These are phyloP conservation scores for Fusarium staphyleae DNA, from an alignment of 2,329 filamentous ascomycete genomes.

Conservation along the genomic window DNA sequence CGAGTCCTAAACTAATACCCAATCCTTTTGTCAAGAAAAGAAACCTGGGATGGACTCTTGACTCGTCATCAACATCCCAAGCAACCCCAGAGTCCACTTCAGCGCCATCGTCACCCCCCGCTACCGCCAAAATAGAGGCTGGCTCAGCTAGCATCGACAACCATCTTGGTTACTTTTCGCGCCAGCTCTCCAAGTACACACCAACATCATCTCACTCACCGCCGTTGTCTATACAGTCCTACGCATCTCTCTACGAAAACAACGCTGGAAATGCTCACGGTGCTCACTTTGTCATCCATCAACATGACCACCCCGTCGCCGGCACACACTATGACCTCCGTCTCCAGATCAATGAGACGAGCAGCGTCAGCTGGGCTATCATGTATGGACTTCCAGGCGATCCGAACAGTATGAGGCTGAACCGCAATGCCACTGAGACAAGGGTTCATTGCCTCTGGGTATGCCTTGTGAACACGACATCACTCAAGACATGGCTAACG, in stretches of 20 bases:
- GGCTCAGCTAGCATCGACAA: constrained; percentile 48
- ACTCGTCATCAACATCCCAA: constrained; percentile 16
- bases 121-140: constrained; percentile 51
- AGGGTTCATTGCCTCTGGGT: constrained; percentile 67
- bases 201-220: constrained; percentile 40
- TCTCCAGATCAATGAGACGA: constrained; percentile 72
- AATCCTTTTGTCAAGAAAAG: constrained; percentile 58
- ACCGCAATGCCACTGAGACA: constrained; percentile 68
- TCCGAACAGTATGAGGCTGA: constrained; percentile 60
- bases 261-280: constrained; percentile 45
- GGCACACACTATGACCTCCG: constrained; percentile 74
- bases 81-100: background rate
- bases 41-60: constrained; percentile 54
- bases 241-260: constrained; percentile 48
- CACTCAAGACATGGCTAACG: background rate
- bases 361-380: constrained; percentile 69
- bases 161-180: constrained; percentile 51
- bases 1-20: constrained; percentile 47
- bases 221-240: constrained; percentile 46
- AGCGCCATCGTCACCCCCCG: no score
- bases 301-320: constrained; percentile 75
- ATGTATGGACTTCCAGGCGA: constrained; percentile 69
- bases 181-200: constrained; percentile 42
- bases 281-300: constrained; percentile 72
- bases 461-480: constrained; percentile 37